Evolutionary conservation across 2,329 filamentous ascomycete genomes (phyloP).

Genomic region (Fusarium goolgardi): DNA sequence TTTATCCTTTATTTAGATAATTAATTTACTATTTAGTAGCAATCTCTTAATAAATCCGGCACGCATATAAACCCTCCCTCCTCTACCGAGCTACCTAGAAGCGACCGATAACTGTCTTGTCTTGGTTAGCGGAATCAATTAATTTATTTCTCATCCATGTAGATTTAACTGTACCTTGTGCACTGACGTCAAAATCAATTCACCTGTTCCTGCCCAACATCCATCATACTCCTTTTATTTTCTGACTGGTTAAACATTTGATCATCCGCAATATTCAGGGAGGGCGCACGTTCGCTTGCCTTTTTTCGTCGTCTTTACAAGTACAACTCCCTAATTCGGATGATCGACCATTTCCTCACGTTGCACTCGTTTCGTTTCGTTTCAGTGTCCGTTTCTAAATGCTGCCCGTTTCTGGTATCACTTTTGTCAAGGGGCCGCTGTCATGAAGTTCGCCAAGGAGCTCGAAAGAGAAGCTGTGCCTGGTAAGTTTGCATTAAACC

Average conservation of each 20-base stretch:
- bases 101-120: neutral
- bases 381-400: constrained; percentile 21
- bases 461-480: constrained; percentile 89
- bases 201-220: neutral
- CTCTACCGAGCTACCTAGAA: neutral
- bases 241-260: constrained; percentile 6
- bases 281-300: constrained; percentile 32
- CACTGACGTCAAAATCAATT: constrained; percentile 42
- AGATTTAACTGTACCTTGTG: neutral
- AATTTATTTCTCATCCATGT: neutral
- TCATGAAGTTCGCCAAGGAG: constrained; percentile 79
- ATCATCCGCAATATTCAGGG: constrained; percentile 20
- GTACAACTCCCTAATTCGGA: neutral
- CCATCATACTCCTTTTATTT: neutral
- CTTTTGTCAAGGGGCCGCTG: constrained; percentile 20
- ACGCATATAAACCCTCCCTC: constrained; percentile 1
- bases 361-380: constrained; percentile 5
- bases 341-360: neutral
- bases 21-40: no score
- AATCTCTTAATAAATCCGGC: no score
- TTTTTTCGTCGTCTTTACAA: constrained; percentile 1
- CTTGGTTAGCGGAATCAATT: constrained; percentile 26
- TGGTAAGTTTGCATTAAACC: constrained; percentile 59
- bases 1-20: no score
- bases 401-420: constrained; percentile 25